These are phyloP conservation scores for Suhomyces choctaworum DNA, from an alignment of 1,139 yeast species.

Conservation along the genomic window DNA sequence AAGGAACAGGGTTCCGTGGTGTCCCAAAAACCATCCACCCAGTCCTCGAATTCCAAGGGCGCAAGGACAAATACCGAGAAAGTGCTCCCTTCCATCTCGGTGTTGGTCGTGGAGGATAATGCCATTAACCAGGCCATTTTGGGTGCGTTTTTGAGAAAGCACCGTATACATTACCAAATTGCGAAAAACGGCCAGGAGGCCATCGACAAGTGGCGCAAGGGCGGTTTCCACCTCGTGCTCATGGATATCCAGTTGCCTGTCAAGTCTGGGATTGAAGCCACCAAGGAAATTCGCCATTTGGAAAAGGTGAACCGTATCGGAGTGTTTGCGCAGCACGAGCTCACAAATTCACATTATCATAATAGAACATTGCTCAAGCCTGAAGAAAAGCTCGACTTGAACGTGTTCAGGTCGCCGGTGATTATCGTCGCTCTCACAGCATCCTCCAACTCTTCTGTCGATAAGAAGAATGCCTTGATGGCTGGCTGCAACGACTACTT, in stretches of 20 bases:
- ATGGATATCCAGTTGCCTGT: conserved; percentile 97
- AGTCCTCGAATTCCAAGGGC: background rate
- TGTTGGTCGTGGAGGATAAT: conserved; percentile 92
- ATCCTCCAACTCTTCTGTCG: conserved; percentile 76
- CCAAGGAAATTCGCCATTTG: conserved; percentile 80
- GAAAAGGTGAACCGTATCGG: conserved; percentile 85
- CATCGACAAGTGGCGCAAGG: conserved; percentile 85
- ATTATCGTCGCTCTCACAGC: conserved; percentile 97
- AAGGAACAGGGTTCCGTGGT: background rate
- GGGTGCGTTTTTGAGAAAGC: conserved; percentile 86
- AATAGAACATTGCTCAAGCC: conserved; percentile 27
- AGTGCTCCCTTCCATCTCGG: conserved; percentile 79
- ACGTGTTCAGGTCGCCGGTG: conserved; percentile 80
- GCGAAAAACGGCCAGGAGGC: conserved; percentile 95
- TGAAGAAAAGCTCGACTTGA: conserved; percentile 57
- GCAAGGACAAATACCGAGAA: conserved; percentile 40
- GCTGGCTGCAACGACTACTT: conserved; percentile 97
- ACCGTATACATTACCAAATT: conserved; percentile 79
- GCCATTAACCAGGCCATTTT: conserved; percentile 91
- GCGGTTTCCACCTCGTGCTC: conserved; percentile 86
- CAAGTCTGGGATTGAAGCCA: conserved; percentile 89
- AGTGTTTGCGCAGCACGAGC: conserved; percentile 58
- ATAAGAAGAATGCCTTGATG: conserved; percentile 85
- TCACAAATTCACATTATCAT: conserved; percentile 22
- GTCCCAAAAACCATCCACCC: conserved; percentile 1